These are phyloP conservation scores for Scutellaria barbata DNA, from an alignment of 257 asterid species.

Conservation along the genomic window DNA sequence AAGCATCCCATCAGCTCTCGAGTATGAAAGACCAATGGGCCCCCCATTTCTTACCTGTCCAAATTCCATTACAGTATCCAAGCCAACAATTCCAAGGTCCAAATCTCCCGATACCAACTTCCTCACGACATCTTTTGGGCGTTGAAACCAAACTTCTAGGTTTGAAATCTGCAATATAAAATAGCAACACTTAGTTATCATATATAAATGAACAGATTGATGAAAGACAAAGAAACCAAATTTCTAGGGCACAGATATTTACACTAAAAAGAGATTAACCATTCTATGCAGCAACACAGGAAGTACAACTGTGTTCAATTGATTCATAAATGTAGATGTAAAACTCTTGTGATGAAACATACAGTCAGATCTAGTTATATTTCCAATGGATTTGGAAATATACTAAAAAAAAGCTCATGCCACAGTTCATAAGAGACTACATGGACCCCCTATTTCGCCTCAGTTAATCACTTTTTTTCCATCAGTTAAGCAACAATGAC, in stretches of 20 bases:
- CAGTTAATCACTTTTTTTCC: neutral
- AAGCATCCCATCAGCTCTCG: slow-evolving; percentile 18
- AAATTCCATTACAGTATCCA: slow-evolving; percentile 76
- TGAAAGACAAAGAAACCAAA: neutral
- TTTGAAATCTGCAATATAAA: slow-evolving; percentile 64
- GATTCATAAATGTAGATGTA: neutral
- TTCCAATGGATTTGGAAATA: slow-evolving; percentile 11
- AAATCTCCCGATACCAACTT: slow-evolving; percentile 92
- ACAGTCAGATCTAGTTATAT: neutral
- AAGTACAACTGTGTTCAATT: slow-evolving; percentile 1
- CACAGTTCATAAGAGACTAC: neutral
- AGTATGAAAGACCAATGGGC: slow-evolving; percentile 19
- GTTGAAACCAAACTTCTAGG: slow-evolving; percentile 96
- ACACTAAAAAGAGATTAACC: neutral
- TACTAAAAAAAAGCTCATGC: slow-evolving; percentile 9
- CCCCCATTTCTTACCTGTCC: slow-evolving; percentile 71
- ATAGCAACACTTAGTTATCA: slow-evolving; percentile 25
- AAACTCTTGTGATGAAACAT: slow-evolving; percentile 9
- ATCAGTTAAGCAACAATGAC: neutral
- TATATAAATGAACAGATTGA: slow-evolving; percentile 1
- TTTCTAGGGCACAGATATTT: neutral
- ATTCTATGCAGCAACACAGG: slow-evolving; percentile 16
- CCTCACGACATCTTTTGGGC: slow-evolving; percentile 96
- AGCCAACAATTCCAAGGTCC: slow-evolving; percentile 97
- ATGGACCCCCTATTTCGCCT: neutral